phyloP scores from a whole-genome alignment of 2,329 filamentous ascomycete species.

The Apiospora malaysiana region DNA sequence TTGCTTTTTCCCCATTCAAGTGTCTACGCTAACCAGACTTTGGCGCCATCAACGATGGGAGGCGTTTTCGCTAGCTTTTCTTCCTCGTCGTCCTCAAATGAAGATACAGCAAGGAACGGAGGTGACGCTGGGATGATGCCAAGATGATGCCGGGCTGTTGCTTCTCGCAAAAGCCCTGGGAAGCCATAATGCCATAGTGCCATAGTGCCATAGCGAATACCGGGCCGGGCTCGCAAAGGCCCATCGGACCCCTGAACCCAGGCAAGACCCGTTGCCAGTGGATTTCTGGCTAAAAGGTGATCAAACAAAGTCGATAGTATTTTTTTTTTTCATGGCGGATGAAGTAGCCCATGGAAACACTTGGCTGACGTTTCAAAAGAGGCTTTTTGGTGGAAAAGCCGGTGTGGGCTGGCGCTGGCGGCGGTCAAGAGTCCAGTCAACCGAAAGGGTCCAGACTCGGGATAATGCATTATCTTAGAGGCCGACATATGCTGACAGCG shows the following conservation, averaged over 20 bases:
- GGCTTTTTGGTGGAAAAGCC: constrained; percentile 15
- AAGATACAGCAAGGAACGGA: neutral
- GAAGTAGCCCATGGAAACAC: neutral
- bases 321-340: neutral
- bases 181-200: too few relatives aligned
- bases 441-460: neutral
- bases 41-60: constrained; percentile 5
- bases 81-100: neutral
- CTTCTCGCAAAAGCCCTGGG: neutral
- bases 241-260: neutral
- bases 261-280: constrained; percentile 30
- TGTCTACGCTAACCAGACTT: neutral
- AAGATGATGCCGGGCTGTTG: neutral
- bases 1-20: neutral
- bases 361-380: constrained; percentile 16
- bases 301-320: constrained; percentile 39
- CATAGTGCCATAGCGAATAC: constrained; percentile 19
- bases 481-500: constrained; percentile 10
- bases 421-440: constrained; percentile 2
- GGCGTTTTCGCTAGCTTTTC: neutral
- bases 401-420: constrained; percentile 14
- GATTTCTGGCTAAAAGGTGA: constrained; percentile 49
- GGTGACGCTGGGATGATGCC: constrained; percentile 4
- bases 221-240: constrained; percentile 39
- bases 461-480: neutral